Evolutionary conservation across 164 flowering plant species (phyloP).

Genomic region (Houttuynia cordata): DNA sequence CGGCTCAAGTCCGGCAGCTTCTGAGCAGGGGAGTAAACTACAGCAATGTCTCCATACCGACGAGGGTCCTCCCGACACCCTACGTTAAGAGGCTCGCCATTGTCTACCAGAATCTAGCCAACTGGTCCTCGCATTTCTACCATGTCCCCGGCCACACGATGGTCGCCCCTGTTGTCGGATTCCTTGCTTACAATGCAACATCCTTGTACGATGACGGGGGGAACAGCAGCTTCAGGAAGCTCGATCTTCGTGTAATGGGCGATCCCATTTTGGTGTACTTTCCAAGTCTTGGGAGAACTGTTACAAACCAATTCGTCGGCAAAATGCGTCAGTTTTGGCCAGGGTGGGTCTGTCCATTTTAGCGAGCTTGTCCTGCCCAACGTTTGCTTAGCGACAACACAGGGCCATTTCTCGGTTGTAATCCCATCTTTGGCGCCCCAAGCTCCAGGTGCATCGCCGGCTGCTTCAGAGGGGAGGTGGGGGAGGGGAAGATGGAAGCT

Average conservation of each 20-base stretch:
- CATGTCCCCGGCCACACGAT: constrained; percentile 33
- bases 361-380: constrained; percentile 15
- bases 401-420: constrained; percentile 44
- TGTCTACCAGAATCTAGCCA: constrained; percentile 44
- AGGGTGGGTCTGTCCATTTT: constrained; percentile 26
- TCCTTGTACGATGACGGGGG: constrained; percentile 1
- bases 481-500: constrained; percentile 19
- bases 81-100: constrained; percentile 39
- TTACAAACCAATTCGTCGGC: constrained; percentile 4
- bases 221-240: constrained; percentile 5
- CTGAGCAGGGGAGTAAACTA: constrained; percentile 47
- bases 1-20: constrained; percentile 40
- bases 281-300: constrained; percentile 2
- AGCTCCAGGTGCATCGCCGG: background rate
- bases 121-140: constrained; percentile 47
- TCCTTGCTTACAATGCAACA: constrained; percentile 34
- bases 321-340: constrained; percentile 40
- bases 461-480: constrained; percentile 4
- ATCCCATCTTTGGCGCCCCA: constrained; percentile 13
- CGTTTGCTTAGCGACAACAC: constrained; percentile 18
- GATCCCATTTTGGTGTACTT: constrained; percentile 29
- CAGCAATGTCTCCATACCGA: constrained; percentile 34
- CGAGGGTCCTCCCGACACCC: constrained; percentile 34
- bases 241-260: constrained; percentile 15
- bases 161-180: constrained; percentile 43